Evolutionary conservation across 345 rosid genomes (phyloP), one percentile per base, ranked within the genome.

Genomic region (Eucalyptus grandis): DNA sequence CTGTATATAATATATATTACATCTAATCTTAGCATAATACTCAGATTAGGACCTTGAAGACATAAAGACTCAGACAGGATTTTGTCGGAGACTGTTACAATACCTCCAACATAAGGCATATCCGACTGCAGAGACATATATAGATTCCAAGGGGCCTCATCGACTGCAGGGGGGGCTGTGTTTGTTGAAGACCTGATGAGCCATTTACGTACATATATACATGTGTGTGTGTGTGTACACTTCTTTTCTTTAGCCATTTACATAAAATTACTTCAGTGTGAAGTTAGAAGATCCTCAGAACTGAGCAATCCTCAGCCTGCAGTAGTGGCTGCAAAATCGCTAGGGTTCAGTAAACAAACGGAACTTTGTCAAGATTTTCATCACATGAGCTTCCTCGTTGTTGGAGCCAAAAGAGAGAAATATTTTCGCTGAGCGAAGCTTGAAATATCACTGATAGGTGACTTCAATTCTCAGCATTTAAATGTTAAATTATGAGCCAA

Each of bases 161-260:
- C 77, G 77, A 65, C 77, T n/a, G 31, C 37, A 7, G 40, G 37
- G 77, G 72, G 3, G 77, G 21, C 19, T 15, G 22, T 65, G 77
- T 65, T 65, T 15, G 77, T 65, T 65, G 77, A n/a, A 65, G 77
- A 65, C 77, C 37, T 21, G 77, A 65, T 65, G 77, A n/a, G 77
- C 77, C 37, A 31, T 65, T 65, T 65, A 65, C 37, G 14, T n/a
- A 65, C 56, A 7, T 53, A 53, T 2, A 17, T 5, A 24, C 14
- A 44, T 37, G 9, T 54, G 6, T 60, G 2, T 58, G 2, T 11
- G 5, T 10, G 1, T 5, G 1, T 2, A 10, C 13, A 21, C 82
- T 37, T 10, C 21, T 72, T 40, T 22, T 77, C 83, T 77, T 11
- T 17, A 9, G 30, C 30, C 62, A 56, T 24, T 56, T 10, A 56